Base-by-base conservation (phyloP, 2,329 filamentous ascomycete genomes). In the Scortechinia acanthostroma region DNA sequence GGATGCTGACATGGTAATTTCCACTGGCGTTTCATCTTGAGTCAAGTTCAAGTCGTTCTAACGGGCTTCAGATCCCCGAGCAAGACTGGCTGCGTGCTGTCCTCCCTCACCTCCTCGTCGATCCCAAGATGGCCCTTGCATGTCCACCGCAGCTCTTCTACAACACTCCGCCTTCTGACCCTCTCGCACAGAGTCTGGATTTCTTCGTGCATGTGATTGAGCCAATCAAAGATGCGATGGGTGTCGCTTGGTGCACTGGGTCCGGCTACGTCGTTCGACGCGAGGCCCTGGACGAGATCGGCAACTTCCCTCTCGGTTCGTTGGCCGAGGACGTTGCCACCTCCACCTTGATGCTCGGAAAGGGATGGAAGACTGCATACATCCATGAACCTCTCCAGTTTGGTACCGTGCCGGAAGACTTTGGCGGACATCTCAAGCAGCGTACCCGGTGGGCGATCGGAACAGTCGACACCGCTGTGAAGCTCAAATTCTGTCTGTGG, bases 121-220 rank as follows among this genome's bases (percentile, higher is more conserved):
- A 82, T 53, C 63, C 69, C 35, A 76, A 73, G 56, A 66, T 79
- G 64, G 75, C 73, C 43, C 65, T 80, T 43, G 75, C 72, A n/a
- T 80, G 75, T 52, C 76, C 76, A 21, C 74, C 76, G 13, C 76
- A 81, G 62, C 68, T 77, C 3, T 83, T 81, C 59, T 82, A 82
- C 64, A 81, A 83, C 54, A 71, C 75, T 3, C 79, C 79, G 3
- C 59, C 60, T 0, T 71, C 72, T 4, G 80, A 83, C 45, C 76
- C 76, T 14, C 68, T 83, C 4, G 68, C 69, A 1, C 77, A 80
- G 55, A 73, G 69, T 54, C 66, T 80, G 37, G 71, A 79, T 52
- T 72, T 74, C 49, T 80, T 81, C 55, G 73, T 77, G 6, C 73
- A 78, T 55, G 60, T 69, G n/a, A 65, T 63, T 54, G 70, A 73